Base-by-base conservation (phyloP, 352 stramenopile genomes). In the Pythium periplocum region DNA sequence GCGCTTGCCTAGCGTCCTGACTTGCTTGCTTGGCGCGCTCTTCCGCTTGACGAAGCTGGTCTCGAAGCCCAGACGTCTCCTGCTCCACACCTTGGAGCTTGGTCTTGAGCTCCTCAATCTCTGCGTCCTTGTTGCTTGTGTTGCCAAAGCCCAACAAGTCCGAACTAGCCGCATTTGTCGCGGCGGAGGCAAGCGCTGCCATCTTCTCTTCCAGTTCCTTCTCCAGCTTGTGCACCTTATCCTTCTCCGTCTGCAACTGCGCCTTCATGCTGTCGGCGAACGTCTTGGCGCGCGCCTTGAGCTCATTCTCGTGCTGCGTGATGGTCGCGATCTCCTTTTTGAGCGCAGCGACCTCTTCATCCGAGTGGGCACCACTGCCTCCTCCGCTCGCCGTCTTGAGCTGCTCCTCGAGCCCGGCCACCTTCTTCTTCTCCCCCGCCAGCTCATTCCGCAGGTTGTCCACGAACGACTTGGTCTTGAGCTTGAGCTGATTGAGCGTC, bases 391-490 rank as follows among this genome's bases (percentile, higher is more conserved):
- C 45, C 41, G 75, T 67, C 39, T 68, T 65, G 34, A 88, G 58
- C 45, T 85, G 74, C 38, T 69, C 69, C 58, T 83, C 75, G 1
- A 89, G 55, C 1, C 79, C 63, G 3, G 55, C 62, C 10, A 88
- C 69, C 61, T 86, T 86, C 59, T 86, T 82, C 59, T 86, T 87
- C 57, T 88, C 73, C 2, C 45, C 59, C 6, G 68, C 67, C 5
- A 92, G 61, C 43, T 92, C 75, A 33, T 56, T 55, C 35, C 78
- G 78, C 73, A 92, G 81, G 40, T 84, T 87, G 56, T 92, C 81
- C 7, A 87, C 81, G 43, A 92, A 92, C 32, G 77, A 77, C 62
- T 92, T 92, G 52, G 81, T 87, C 72, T 92, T 90, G 54, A 82
- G 61, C 65, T 92, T 92, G 54, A 92, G 75, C 53, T 85, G 71